Evolutionary conservation across 345 rosid species (phyloP).

Genomic region (Eucalyptus victrix): DNA sequence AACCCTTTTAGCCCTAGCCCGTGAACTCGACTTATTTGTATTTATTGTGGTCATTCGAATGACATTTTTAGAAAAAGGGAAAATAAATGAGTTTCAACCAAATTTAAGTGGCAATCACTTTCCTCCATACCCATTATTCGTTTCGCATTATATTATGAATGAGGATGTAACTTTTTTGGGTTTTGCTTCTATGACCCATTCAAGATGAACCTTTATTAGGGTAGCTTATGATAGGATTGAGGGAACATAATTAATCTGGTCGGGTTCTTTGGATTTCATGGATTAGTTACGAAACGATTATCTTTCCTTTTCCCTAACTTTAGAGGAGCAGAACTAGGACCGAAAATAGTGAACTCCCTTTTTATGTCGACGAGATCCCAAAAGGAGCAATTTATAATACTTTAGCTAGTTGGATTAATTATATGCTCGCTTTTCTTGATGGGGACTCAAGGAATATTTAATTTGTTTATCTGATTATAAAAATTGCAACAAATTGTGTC

Average conservation of each 20-base stretch:
- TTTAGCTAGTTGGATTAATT: not conserved
- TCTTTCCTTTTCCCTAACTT: not conserved
- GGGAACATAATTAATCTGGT: not conserved
- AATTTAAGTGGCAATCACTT: not conserved
- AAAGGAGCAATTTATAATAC: not conserved
- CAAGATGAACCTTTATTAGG: not conserved
- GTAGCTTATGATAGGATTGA: not conserved
- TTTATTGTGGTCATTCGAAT: not conserved
- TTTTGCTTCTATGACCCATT: not conserved
- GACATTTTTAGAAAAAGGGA: not conserved
- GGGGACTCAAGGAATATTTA: not conserved
- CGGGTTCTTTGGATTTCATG: not conserved
- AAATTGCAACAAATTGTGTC: not conserved
- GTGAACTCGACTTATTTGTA: not conserved
- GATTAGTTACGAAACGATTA: not conserved
- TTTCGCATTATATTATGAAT: not conserved
- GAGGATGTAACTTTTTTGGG: not conserved
- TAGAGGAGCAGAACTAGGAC: not conserved
- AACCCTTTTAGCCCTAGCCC: not conserved
- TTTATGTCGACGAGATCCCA: not conserved
- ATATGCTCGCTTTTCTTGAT: not conserved
- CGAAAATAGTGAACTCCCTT: not conserved
- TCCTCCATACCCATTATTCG: not conserved
- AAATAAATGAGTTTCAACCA: not conserved
- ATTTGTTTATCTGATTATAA: not conserved